A percentile compares a stretch with the other conserved stretches of the same genome.
Conservation (phyloP, 2,329 filamentous ascomycete species). For the Paradendryphiella salina region DNA sequence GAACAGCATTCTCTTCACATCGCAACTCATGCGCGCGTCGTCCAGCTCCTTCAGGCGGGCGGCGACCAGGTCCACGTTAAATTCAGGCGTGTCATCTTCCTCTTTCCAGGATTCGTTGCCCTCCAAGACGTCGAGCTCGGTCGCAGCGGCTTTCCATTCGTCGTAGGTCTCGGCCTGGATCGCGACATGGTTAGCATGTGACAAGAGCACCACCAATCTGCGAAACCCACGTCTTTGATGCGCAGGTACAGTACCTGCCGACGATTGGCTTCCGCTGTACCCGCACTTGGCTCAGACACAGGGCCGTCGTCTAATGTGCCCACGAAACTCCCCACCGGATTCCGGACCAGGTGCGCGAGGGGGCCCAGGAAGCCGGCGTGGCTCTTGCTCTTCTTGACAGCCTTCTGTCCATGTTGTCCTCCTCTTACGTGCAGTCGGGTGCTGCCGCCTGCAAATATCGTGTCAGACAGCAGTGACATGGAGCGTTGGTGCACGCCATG, state of each 20-base stretch:
- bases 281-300: constrained; percentile 15
- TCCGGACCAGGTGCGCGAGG: constrained; percentile 42
- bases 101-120: constrained; percentile 81
- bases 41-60: constrained; percentile 73
- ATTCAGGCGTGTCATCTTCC: constrained; percentile 67
- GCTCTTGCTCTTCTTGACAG: constrained; percentile 32
- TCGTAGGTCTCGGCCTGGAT: constrained; percentile 66
- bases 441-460: constrained; percentile 39
- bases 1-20: constrained; percentile 77
- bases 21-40: constrained; percentile 69
- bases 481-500: constrained; percentile 39
- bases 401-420: constrained; percentile 14
- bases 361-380: constrained; percentile 42
- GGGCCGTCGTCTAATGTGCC: constrained; percentile 18
- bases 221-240: constrained; percentile 64
- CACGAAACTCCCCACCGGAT: constrained; percentile 37
- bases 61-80: constrained; percentile 70
- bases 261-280: constrained; percentile 31
- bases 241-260: constrained; percentile 65
- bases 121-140: constrained; percentile 76
- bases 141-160: constrained; percentile 76
- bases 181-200: constrained; percentile 32
- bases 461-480: constrained; percentile 46
- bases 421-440: constrained; percentile 33
- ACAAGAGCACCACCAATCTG: constrained; percentile 21